Base-by-base conservation (phyloP, 768 basidiomycete genomes). In the Macrolepiota fuliginosa region DNA sequence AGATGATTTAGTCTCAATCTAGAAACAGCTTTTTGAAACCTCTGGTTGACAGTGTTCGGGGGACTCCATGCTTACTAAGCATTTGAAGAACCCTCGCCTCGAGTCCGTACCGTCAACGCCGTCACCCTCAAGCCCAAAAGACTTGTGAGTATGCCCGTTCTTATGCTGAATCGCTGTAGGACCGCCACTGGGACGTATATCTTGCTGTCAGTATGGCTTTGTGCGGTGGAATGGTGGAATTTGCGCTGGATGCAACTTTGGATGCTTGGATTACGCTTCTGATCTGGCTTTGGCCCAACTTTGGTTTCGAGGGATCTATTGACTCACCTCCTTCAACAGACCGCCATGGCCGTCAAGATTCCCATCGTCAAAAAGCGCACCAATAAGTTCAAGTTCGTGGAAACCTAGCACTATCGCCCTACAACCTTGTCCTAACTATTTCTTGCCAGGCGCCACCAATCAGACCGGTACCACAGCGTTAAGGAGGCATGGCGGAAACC, bases 401-500 rank as follows among this genome's bases (percentile, higher is more conserved):
- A 42, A 22, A 24, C 45, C 54, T 27, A 27, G 52, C 35, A 27
- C 49, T 47, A 32, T 24, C 25, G 25, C 7, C 7, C 15, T 25
- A 40, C 55, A 39, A 54, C 40, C 24, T n/a, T 37, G 6, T 46
- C 59, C 58, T 63, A 60, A 56, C 57, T 37, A 9, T 53, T 22
- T 11, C 53, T 58, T 60, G 66, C 32, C 74, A 94, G 92, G 85
- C 93, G 96, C 79, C 96, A 98, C 79, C 96, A 98, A 80, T 96
- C 94, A 54, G 96, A 98, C 81, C 91, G 96, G 73, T 98, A 97
- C 83, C 87, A 92, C 76, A 81, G 90, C 67, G 95, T 98, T 68
- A 96, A 96, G 85, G 95, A 97, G 83, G 83, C 92, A 83, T 99
- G 97, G 97, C 86, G 97, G 77, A 99, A 99, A 83, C 97, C 97